A percentile compares a stretch with the other conserved stretches of the same genome.
These are phyloP conservation scores for Colletotrichum cereale DNA, from an alignment of 2,329 filamentous ascomycete genomes.

Conservation along the genomic window DNA sequence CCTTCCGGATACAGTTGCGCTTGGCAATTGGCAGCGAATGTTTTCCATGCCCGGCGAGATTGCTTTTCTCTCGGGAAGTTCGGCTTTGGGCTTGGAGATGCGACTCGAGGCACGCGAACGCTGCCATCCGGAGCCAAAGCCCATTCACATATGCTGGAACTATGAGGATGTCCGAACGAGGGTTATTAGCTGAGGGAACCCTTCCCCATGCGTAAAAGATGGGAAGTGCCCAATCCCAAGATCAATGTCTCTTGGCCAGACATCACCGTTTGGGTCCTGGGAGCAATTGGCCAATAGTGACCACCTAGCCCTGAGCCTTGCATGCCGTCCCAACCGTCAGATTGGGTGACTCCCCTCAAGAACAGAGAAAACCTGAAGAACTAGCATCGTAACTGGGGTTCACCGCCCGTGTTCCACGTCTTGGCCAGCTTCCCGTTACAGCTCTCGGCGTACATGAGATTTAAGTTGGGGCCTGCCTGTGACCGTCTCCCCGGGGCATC, in stretches of 20 bases:
- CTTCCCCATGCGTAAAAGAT: not conserved
- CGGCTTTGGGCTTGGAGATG: no score
- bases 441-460: conserved; percentile 27
- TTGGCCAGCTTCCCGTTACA: conserved; percentile 18
- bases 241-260: not conserved
- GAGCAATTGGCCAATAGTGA: not conserved
- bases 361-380: not conserved
- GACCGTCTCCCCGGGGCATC: not conserved
- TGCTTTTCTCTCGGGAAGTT: not conserved
- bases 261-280: not conserved
- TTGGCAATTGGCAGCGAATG: conserved; percentile 11
- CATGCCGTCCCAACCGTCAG: not conserved
- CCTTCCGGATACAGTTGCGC: conserved; percentile 22
- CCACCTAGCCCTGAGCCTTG: not conserved
- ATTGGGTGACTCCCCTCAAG: not conserved
- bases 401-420: conserved; percentile 5
- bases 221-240: not conserved
- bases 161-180: no score
- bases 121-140: not conserved
- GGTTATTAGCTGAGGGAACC: not conserved
- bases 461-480: not conserved
- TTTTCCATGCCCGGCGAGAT: not conserved
- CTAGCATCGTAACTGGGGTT: not conserved
- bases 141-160: not conserved
- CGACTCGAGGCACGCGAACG: no score